phyloP scores from a whole-genome alignment of 2,329 filamentous ascomycete genomes.

The Botrytis byssoidea region DNA sequence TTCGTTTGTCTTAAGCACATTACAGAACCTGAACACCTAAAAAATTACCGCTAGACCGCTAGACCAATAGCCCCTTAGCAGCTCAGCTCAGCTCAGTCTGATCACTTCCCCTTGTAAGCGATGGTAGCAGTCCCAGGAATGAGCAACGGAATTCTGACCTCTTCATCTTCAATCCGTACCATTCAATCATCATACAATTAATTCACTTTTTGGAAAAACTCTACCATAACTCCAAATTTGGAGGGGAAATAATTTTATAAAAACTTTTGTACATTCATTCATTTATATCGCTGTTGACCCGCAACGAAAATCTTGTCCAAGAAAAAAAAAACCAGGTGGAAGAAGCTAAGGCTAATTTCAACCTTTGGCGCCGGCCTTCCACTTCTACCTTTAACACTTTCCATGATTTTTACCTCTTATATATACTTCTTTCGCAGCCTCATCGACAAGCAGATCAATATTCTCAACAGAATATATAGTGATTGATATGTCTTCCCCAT shows the following conservation, averaged over 20 bases:
- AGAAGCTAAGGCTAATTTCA: conserved; percentile 20
- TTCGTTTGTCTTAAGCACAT: neutral
- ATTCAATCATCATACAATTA: conserved; percentile 8
- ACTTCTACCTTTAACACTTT: conserved; percentile 16
- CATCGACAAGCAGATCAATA: neutral
- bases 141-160: conserved; percentile 18
- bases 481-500: conserved; percentile 55
- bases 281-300: conserved; percentile 12
- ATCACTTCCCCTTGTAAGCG: conserved; percentile 13
- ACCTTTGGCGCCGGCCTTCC: conserved; percentile 26
- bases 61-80: conserved; percentile 9
- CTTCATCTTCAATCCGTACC: neutral
- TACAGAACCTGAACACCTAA: neutral
- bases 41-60: neutral
- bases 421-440: neutral
- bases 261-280: neutral
- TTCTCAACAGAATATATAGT: conserved; percentile 1
- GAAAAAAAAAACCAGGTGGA: conserved; percentile 18
- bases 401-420: conserved; percentile 6
- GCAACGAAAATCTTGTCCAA: conserved; percentile 17
- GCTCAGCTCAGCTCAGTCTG: conserved; percentile 11
- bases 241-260: neutral
- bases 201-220: neutral
- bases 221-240: neutral
- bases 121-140: conserved; percentile 6